A percentile compares a stretch with the other conserved stretches of the same genome.
phyloP scores from a whole-genome alignment of 169 alveolate genomes.

The Plasmodium blacklocki region DNA sequence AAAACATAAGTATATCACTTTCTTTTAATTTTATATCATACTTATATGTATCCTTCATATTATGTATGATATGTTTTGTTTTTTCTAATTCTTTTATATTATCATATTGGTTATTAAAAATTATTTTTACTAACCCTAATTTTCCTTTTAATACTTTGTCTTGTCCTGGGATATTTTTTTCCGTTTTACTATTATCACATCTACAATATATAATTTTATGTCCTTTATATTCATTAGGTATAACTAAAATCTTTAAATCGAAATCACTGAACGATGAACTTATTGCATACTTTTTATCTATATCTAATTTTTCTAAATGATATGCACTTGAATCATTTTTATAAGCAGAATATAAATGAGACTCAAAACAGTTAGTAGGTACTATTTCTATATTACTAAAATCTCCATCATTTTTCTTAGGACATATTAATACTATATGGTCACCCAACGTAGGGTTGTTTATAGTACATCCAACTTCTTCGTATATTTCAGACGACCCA shows the following conservation, averaged over 20 bases:
- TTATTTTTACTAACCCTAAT: constrained; percentile 55
- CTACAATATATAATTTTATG: constrained; percentile 52
- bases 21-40: constrained; percentile 6
- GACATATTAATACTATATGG: constrained; percentile 25
- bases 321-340: constrained; percentile 12
- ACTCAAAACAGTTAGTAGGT: constrained; percentile 28
- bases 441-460: constrained; percentile 13
- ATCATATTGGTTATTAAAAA: neutral
- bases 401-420: constrained; percentile 15
- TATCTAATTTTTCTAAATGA: constrained; percentile 9
- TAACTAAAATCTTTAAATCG: neutral
- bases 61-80: neutral
- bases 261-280: neutral
- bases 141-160: constrained; percentile 16
- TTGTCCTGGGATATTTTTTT: neutral
- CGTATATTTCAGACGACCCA: neutral
- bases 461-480: constrained; percentile 22
- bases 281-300: neutral
- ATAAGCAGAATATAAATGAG: constrained; percentile 48
- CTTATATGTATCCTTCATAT: neutral
- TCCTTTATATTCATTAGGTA: constrained; percentile 25
- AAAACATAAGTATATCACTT: constrained; percentile 15
- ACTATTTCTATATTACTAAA: constrained; percentile 15
- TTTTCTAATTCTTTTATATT: neutral
- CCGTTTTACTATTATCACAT: constrained; percentile 57